Evolutionary conservation across 225 moss, liverwort and hornwort genomes (phyloP), one percentile per base, ranked within the genome.

Genomic region (Polytrichum commune): DNA sequence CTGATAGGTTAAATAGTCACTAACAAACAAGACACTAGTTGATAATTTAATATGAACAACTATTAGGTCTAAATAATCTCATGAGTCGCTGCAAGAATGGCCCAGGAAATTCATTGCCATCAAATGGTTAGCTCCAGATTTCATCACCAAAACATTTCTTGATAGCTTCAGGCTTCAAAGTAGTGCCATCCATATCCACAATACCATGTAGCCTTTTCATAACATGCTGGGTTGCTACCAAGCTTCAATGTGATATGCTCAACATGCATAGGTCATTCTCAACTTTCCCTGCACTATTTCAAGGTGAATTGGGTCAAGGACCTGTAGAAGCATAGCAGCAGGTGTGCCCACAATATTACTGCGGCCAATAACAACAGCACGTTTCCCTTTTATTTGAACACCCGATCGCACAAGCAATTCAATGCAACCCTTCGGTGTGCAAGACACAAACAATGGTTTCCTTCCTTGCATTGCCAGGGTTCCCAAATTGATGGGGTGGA

Each of bases 311-410:
- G 63, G 24, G 25, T 29, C 22, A 26, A 63, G 27, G 33, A 87
- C 89, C 87, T 82, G 84, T 19, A 87, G 80, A 64, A 93, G 85
- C 72, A 87, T 77, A 68, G 94, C 97, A 70, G 93, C 94, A 13
- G 94, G 97, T 73, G 92, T 92, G 64, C 97, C 97, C 29, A 97
- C 97, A 63, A 97, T 92, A 71, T 97, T 94, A 68, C 94, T 97
- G 19, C 97, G 91, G 18, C 94, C 97, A 24, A 97, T 86, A 69
- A 97, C 97, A 53, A 88, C 94, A 28, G 94, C 97, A 68, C 86
- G 84, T 71, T 92, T 94, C 65, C 92, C 94, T 62, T 85, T 72
- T 54, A 97, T 88, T 68, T 83, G 62, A 20, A 94, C 81, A 10
- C 91, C 90, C 0, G 79, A 89, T 64, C 88, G 81, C 67, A 86